Base-by-base conservation (phyloP, 805 yeast genomes). In the Saccharomycopsis sp. region DNA sequence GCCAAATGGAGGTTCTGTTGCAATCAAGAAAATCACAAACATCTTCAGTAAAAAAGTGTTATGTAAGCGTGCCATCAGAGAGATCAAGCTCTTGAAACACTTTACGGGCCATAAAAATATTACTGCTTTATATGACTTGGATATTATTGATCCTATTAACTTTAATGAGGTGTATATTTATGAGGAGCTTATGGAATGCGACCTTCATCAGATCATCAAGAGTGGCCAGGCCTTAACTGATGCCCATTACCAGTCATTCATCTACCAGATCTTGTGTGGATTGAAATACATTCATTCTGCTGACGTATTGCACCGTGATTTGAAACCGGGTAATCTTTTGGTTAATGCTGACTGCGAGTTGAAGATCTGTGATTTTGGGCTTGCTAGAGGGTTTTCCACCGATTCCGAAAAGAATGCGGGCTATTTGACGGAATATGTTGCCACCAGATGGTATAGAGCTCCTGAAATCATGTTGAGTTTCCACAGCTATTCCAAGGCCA, bases 381-480 rank as follows among this genome's bases (percentile, higher is more conserved):
- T 93, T 60, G 97, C 98, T 1, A 81, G 97, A 70, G 97, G 97
- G 42, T 91, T 87, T 65, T 83, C 90, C 8, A 84, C 84, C 60
- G 86, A 85, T 67, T 88, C 91, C 0, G 92, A 85, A 61, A 88
- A 85, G 65, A 90, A 91, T 65, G 87, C 88, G 35, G 97, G 97
- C n/a, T 93, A 90, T 67, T 75, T 93, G 77, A 94, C 99, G 1
- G 98, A 93, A 71, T 94, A 94, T 69, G 99, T 94, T 25, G 98
- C 99, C 35, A 94, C 99, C 0, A 80, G 99, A 70, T 94, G 99
- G 99, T 94, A 94, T 72, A 78, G 99, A 65, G 99, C 99, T 2
- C 99, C 99, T 0, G 99, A 94, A 69, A 91, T 94, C 72, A 93
- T 94, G 91, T 78, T 94, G 57, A 86, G 96, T 63, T 90, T 89